phyloP scores from a whole-genome alignment of 148 eudicot genomes.

The Cornus controversa region DNA sequence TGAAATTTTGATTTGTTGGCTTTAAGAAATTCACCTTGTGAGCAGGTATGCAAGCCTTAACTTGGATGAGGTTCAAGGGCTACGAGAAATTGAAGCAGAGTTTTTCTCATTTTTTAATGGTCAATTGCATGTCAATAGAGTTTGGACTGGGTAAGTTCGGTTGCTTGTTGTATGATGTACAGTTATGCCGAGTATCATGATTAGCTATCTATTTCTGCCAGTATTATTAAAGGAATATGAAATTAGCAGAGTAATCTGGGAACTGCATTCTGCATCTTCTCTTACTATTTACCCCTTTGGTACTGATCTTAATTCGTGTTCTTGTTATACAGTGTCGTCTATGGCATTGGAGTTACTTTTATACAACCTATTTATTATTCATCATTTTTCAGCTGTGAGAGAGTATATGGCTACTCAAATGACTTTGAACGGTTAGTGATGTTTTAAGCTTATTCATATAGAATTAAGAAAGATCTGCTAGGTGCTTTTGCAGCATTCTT shows the following conservation, averaged over 20 bases:
- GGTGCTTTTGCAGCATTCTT: neutral
- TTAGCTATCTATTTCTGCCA: neutral
- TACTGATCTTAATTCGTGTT: conserved; percentile 5
- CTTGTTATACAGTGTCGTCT: conserved; percentile 44
- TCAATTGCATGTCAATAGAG: conserved; percentile 52
- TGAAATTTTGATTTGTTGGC: conserved; percentile 5
- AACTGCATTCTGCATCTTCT: conserved; percentile 17
- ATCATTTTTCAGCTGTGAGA: conserved; percentile 55
- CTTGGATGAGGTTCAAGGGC: conserved; percentile 49
- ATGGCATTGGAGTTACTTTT: conserved; percentile 68
- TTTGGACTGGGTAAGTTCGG: conserved; percentile 66
- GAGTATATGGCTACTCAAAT: conserved; percentile 56
- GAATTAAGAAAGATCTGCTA: neutral
- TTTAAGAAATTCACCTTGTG: conserved; percentile 4
- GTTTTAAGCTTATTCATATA: neutral
- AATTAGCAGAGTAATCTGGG: neutral
- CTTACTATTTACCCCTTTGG: neutral
- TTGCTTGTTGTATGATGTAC: conserved; percentile 1
- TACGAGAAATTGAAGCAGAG: conserved; percentile 51
- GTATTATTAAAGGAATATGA: neutral
- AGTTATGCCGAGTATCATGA: conserved; percentile 2
- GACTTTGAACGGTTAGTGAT: conserved; percentile 60
- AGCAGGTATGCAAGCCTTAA: conserved; percentile 57
- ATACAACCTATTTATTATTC: conserved; percentile 58
- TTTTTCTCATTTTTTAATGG: conserved; percentile 65